A percentile compares a stretch with the other conserved stretches of the same genome.
These are phyloP conservation scores for Penicillium polonicum DNA, from an alignment of 2,329 filamentous ascomycete genomes.

Conservation along the genomic window DNA sequence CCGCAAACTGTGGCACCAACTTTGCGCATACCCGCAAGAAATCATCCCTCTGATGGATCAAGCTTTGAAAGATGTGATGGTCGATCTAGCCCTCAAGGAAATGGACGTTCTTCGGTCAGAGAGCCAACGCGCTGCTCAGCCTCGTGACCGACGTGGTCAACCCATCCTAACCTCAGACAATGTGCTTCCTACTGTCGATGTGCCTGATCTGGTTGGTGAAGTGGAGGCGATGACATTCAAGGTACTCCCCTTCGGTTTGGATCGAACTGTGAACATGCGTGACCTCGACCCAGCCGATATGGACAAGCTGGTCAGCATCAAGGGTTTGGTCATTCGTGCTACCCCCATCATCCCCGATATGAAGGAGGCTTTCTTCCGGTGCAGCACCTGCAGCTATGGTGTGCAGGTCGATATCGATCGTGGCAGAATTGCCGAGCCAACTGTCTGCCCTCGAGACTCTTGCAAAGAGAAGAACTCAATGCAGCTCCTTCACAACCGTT, in stretches of 20 bases:
- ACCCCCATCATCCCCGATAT: conserved; percentile 98
- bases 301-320: conserved; percentile 92
- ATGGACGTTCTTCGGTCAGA: conserved; percentile 67
- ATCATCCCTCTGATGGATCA: conserved; percentile 97
- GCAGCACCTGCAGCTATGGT: conserved; percentile 87
- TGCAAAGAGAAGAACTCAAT: conserved; percentile 91
- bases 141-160: conserved; percentile 23
- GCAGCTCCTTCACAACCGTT: conserved; percentile 97
- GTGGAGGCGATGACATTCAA: conserved; percentile 79
- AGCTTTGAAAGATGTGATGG: conserved; percentile 86
- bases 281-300: conserved; percentile 94
- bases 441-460: conserved; percentile 76
- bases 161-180: conserved; percentile 26
- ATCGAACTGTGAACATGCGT: conserved; percentile 83
- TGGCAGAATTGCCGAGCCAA: conserved; percentile 94
- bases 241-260: conserved; percentile 84
- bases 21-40: conserved; percentile 92
- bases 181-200: conserved; percentile 38
- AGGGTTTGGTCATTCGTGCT: conserved; percentile 91
- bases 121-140: conserved; percentile 39
- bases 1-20: conserved; percentile 90
- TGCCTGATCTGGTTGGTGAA: conserved; percentile 71
- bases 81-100: conserved; percentile 80
- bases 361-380: conserved; percentile 98
- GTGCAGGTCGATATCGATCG: conserved; percentile 89